Percentiles rank a stretch among this genome's conserved stretches.
Conservation (phyloP, 495 filamentous ascomycete species). For the Pseudotulostoma volvatum region DNA sequence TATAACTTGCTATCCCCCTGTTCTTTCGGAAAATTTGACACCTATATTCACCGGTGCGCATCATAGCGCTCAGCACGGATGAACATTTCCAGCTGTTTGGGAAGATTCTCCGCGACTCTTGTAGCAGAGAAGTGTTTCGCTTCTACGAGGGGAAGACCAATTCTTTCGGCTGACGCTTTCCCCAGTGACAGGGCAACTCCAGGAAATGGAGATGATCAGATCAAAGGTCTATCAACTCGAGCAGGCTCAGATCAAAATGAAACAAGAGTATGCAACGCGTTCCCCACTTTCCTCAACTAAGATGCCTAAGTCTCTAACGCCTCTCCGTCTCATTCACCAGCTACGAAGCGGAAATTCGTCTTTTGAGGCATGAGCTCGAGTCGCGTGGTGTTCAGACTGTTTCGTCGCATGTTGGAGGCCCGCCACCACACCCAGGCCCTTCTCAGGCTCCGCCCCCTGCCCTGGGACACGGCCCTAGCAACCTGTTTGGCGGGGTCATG, state of each 20-base stretch:
- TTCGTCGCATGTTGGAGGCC: conserved; percentile 43
- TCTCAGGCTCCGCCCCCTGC: conserved; percentile 69
- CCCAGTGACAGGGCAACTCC: conserved; percentile 67
- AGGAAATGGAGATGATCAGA: conserved; percentile 84
- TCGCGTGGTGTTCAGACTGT: conserved; percentile 58
- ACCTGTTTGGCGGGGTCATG: conserved; percentile 93
- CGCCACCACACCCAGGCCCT: conserved; percentile 57
- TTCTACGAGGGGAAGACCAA: neutral
- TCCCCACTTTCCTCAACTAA: neutral
- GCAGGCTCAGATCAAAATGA: conserved; percentile 69
- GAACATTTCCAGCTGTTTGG: too few relatives aligned
- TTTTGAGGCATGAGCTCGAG: conserved; percentile 79
- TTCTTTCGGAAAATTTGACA: conserved; percentile 2
- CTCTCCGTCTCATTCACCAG: conserved; percentile 25
- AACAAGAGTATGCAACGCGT: conserved; percentile 81
- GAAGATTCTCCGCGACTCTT: too few relatives aligned
- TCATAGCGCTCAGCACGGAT: too few relatives aligned
- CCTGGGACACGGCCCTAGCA: conserved; percentile 80
- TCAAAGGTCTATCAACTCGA: conserved; percentile 84
- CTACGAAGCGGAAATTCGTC: conserved; percentile 80
- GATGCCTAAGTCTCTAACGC: too few relatives aligned
- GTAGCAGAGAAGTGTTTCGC: too few relatives aligned
- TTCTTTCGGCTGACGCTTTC: conserved; percentile 7
- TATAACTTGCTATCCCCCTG: conserved; percentile 11
- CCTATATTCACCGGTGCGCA: neutral